Conservation (phyloP, 208 protist species). For the Perkinsela sp. region DNA sequence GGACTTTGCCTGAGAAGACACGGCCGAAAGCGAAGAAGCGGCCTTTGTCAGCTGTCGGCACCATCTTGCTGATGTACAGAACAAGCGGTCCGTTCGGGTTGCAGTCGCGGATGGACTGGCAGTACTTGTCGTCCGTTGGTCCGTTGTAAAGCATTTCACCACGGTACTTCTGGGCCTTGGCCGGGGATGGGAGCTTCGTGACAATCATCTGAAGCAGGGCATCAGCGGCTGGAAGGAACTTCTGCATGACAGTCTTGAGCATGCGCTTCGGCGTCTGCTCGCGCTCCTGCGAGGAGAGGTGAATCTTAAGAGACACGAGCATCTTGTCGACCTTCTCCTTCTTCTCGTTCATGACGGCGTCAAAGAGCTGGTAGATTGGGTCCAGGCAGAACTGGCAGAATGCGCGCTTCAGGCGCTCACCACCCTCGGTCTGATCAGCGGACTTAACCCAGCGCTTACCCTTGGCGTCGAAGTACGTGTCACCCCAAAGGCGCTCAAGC, state of each 20-base stretch:
- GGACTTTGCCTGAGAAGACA: constrained; percentile 69
- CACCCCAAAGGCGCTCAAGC: constrained; percentile 84
- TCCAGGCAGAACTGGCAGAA: constrained; percentile 91
- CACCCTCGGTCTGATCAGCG: constrained; percentile 4
- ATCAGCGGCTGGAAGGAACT: constrained; percentile 83
- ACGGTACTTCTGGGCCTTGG: constrained; percentile 81
- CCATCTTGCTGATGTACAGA: constrained; percentile 99
- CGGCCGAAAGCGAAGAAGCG: constrained; percentile 36
- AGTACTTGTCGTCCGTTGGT: constrained; percentile 66
- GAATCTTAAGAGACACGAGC: constrained; percentile 64
- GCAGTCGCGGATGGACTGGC: constrained; percentile 65
- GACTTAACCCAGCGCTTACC: constrained; percentile 40
- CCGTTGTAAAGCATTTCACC: constrained; percentile 84
- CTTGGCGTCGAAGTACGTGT: constrained; percentile 85
- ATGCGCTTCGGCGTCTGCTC: constrained; percentile 70
- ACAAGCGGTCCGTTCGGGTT: constrained; percentile 77
- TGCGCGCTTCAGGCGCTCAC: constrained; percentile 8
- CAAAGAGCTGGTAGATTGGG: constrained; percentile 84
- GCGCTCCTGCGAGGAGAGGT: constrained; percentile 58
- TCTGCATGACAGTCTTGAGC: constrained; percentile 90
- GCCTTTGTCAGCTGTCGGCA: constrained; percentile 86
- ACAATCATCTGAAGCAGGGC: constrained; percentile 96
- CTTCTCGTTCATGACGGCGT: constrained; percentile 79
- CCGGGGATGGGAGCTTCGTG: constrained; percentile 86
- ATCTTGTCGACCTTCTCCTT: constrained; percentile 74